Percentiles rank a stretch among this genome's conserved stretches.
Evolutionary conservation across 129 eudicot genomes (phyloP).

Genomic region (Helianthus annuus): DNA sequence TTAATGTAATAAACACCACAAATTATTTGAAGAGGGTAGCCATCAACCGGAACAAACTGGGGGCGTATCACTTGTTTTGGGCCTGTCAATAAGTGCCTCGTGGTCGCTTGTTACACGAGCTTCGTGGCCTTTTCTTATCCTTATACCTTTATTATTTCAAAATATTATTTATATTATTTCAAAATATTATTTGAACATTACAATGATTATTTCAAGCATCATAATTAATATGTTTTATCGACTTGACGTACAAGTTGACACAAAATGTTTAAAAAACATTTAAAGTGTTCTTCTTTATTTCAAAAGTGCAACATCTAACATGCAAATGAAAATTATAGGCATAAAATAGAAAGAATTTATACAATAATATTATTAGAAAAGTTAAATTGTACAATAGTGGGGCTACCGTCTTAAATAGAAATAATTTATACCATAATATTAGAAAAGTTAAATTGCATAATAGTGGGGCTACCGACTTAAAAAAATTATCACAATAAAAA

Average conservation of each 20-base stretch:
- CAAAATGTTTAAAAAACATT: neutral
- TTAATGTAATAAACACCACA: neutral
- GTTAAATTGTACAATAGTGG: neutral
- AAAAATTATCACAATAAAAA: neutral
- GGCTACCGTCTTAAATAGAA: neutral
- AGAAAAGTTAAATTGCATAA: neutral
- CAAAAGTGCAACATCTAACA: neutral
- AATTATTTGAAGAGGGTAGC: neutral
- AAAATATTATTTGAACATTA: neutral
- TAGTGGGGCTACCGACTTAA: neutral
- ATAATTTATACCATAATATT: neutral
- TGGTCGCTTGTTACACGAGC: neutral
- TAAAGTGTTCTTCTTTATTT: neutral
- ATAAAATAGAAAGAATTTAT: neutral
- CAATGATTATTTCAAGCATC: constrained; percentile 5
- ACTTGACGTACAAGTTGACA: neutral
- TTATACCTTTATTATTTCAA: constrained; percentile 2
- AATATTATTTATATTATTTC: neutral
- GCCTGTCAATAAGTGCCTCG: constrained; percentile 5
- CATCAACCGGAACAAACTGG: neutral
- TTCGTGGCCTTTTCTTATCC: constrained; percentile 29
- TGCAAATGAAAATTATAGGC: neutral
- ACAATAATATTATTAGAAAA: neutral
- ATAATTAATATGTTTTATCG: neutral
- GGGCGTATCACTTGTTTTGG: neutral